Conservation (phyloP, 129 eudicot genomes). For the Daucus carota region DNA sequence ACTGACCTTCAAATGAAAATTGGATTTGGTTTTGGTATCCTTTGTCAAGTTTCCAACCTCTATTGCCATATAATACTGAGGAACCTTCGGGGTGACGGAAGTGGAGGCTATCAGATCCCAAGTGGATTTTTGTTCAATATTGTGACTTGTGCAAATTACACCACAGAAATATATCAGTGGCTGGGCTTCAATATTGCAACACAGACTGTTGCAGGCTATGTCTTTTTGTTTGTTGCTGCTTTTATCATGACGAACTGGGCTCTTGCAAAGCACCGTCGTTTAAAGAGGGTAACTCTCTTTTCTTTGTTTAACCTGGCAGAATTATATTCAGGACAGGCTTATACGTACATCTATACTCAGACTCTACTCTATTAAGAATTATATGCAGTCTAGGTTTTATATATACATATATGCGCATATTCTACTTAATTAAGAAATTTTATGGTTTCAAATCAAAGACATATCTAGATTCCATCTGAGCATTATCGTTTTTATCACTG, state of each 20-base stretch:
- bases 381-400: neutral
- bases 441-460: neutral
- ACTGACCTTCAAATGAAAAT: conserved; percentile 82
- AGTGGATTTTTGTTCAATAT: conserved; percentile 81
- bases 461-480: neutral
- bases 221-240: conserved; percentile 81
- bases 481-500: neutral
- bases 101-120: conserved; percentile 87
- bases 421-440: neutral
- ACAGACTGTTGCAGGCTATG: conserved; percentile 84
- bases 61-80: conserved; percentile 89
- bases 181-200: conserved; percentile 89
- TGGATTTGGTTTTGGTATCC: conserved; percentile 73
- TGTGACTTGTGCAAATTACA: conserved; percentile 97
- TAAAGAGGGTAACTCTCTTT: conserved; percentile 58
- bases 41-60: conserved; percentile 79
- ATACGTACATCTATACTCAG: neutral
- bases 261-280: conserved; percentile 89
- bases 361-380: neutral
- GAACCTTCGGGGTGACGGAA: conserved; percentile 61
- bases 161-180: conserved; percentile 99
- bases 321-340: neutral
- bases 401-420: neutral
- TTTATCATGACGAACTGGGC: conserved; percentile 96
- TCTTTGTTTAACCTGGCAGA: neutral